Evolutionary conservation across 2,329 filamentous ascomycete species (phyloP).

Genomic region (Cladophialophora carrionii): DNA sequence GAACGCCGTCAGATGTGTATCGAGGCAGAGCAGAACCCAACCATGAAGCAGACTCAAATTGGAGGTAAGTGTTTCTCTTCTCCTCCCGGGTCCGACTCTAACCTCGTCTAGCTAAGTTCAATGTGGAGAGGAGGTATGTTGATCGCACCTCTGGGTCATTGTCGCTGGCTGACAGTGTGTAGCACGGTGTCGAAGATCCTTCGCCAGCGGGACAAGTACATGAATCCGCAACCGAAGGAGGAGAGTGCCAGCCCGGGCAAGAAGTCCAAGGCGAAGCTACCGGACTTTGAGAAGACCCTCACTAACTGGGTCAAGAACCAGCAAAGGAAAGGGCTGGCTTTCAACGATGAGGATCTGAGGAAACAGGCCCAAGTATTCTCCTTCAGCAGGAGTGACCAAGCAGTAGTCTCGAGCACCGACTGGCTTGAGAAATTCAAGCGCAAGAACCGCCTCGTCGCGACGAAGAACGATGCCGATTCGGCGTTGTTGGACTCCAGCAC

Average conservation of each 20-base stretch:
- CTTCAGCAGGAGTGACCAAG: slow-evolving; percentile 38
- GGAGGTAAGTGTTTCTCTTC: slow-evolving; percentile 62
- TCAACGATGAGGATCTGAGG: slow-evolving; percentile 37
- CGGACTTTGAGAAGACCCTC: slow-evolving; percentile 89
- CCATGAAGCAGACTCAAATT: slow-evolving; percentile 93
- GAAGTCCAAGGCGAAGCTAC: slow-evolving; percentile 79
- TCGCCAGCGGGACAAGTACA: slow-evolving; percentile 90
- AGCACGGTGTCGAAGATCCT: slow-evolving; percentile 99
- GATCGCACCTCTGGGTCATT: slow-evolving; percentile 14
- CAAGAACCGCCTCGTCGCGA: slow-evolving; percentile 70
- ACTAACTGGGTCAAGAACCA: slow-evolving; percentile 84
- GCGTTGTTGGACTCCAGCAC: slow-evolving; percentile 50
- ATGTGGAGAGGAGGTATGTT: slow-evolving; percentile 89
- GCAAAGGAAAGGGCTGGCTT: slow-evolving; percentile 66
- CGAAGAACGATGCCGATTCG: slow-evolving; percentile 56
- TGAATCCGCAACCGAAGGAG: slow-evolving; percentile 65
- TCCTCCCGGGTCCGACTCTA: slow-evolving; percentile 39
- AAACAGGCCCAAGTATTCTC: slow-evolving; percentile 38
- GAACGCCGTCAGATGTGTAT: slow-evolving; percentile 92
- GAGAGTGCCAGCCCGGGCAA: slow-evolving; percentile 79
- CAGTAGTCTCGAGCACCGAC: slow-evolving; percentile 60
- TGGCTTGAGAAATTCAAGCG: slow-evolving; percentile 97
- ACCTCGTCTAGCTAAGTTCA: slow-evolving; percentile 71
- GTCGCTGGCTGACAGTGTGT: slow-evolving; percentile 34
- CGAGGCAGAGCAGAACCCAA: slow-evolving; percentile 87